Percentiles rank a stretch among this genome's conserved stretches.
These are phyloP conservation scores for Yarrowia sp. DNA, from an alignment of 805 yeast species.

Conservation along the genomic window DNA sequence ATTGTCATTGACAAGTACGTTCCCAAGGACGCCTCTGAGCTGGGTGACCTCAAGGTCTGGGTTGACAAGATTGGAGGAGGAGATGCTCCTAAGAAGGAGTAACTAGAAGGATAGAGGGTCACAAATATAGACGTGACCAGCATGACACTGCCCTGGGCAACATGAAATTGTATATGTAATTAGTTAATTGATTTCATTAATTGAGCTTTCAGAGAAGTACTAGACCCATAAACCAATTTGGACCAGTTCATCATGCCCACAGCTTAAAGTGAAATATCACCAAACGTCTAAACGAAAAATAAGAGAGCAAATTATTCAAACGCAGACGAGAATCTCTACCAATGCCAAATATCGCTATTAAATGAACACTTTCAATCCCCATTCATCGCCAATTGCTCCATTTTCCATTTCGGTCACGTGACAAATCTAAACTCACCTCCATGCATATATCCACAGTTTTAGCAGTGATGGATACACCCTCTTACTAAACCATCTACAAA, in stretches of 20 bases:
- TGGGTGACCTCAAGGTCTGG: slow-evolving; percentile 50
- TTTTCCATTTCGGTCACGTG: slow-evolving; percentile 4
- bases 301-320: too few species aligned
- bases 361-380: too few species aligned
- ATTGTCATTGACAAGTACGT: slow-evolving; percentile 57
- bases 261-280: too few species aligned
- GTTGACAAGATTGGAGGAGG: slow-evolving; percentile 49
- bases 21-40: slow-evolving; percentile 45
- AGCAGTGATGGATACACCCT: not conserved
- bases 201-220: too few species aligned
- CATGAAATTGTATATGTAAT: not conserved
- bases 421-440: slow-evolving; percentile 8
- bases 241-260: too few species aligned
- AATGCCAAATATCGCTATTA: too few species aligned
- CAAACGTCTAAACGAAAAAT: too few species aligned
- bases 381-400: not conserved
- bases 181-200: too few species aligned
- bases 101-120: not conserved
- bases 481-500: not conserved
- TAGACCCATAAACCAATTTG: too few species aligned
- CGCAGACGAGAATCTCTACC: too few species aligned
- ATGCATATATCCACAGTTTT: slow-evolving; percentile 16
- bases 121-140: not conserved
- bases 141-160: too few species aligned
- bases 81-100: slow-evolving; percentile 24